A percentile compares a stretch with the other conserved stretches of the same genome.
These are phyloP conservation scores for Apiotrichum laibachii DNA, from an alignment of 1,284 basidiomycete genomes.

Conservation along the genomic window DNA sequence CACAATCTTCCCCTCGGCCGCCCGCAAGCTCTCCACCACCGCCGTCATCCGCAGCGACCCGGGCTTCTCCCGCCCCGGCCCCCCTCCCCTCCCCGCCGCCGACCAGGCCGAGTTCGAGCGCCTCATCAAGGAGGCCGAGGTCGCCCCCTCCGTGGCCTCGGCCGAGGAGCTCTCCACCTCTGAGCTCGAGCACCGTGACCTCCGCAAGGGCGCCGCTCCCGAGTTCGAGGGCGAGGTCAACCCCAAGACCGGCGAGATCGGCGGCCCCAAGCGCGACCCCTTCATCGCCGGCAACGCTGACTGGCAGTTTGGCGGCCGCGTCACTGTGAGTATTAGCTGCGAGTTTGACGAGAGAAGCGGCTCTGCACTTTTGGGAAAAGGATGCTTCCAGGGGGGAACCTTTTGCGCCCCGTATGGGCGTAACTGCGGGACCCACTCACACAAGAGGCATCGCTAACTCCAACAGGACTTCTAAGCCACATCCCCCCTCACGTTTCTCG, in stretches of 20 bases:
- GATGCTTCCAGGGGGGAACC: too few relatives aligned
- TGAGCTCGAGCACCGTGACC: constrained; percentile 53
- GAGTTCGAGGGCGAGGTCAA: constrained; percentile 59
- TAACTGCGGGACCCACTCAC: too few relatives aligned
- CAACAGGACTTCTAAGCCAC: background rate
- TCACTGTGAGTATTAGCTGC: constrained; percentile 42
- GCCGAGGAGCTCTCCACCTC: constrained; percentile 6
- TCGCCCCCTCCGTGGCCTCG: constrained; percentile 16
- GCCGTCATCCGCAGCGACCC: background rate
- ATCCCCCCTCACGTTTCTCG: background rate
- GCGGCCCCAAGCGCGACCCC: constrained; percentile 59
- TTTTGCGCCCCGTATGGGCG: too few relatives aligned
- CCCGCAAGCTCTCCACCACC: background rate
- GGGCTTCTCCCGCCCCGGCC: constrained; percentile 42
- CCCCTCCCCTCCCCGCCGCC: constrained; percentile 45
- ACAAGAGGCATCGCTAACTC: too few relatives aligned
- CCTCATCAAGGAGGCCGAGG: constrained; percentile 42
- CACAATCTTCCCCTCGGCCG: background rate
- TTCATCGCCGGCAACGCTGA: constrained; percentile 49
- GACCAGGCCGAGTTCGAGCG: constrained; percentile 53
- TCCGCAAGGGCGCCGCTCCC: constrained; percentile 51
- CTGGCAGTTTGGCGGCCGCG: constrained; percentile 52
- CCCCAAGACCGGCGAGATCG: constrained; percentile 58
- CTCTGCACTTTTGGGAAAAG: too few relatives aligned
- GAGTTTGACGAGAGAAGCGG: too few relatives aligned